Percentiles rank a stretch among this genome's conserved stretches.
Conservation (phyloP, 2,329 filamentous ascomycete genomes). For the Fusarium goolgardi region DNA sequence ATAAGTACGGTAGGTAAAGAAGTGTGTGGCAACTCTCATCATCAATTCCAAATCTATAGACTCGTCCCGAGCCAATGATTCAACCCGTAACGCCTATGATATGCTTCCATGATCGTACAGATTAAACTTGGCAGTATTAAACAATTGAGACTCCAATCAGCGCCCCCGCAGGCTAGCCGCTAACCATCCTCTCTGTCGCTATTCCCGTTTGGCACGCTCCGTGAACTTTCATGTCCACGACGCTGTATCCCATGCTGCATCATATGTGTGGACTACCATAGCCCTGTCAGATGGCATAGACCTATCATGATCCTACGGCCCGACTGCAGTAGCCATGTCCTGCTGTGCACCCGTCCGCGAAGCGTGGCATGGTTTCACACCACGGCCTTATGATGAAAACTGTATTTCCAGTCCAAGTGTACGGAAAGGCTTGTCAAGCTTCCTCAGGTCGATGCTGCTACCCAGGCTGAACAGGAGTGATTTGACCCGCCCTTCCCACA, state of each 20-base stretch:
- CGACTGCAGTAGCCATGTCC: conserved; percentile 15
- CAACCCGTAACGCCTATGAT: conserved; percentile 33
- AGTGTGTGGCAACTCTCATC: background rate
- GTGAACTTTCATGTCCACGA: conserved; percentile 7
- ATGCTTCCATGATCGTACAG: conserved; percentile 25
- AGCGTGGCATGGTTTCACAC: conserved; percentile 1
- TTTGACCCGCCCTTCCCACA: conserved; percentile 95
- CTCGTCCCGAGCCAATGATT: conserved; percentile 1
- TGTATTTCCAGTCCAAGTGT: conserved; percentile 83
- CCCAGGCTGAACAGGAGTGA: conserved; percentile 93
- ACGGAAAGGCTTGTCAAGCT: conserved; percentile 79
- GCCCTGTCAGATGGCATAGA: conserved; percentile 8
- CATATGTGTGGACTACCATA: conserved; percentile 13
- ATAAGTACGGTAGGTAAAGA: background rate
- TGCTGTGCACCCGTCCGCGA: conserved; percentile 8
- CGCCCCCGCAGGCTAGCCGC: background rate
- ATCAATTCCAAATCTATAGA: conserved; percentile 17
- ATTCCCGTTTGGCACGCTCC: conserved; percentile 12
- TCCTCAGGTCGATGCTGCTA: conserved; percentile 82
- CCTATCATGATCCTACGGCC: conserved; percentile 13
- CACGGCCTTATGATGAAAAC: conserved; percentile 75
- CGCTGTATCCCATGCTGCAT: conserved; percentile 18
- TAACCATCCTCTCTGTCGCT: conserved; percentile 5
- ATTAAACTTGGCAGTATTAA: conserved; percentile 15
- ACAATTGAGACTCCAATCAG: background rate